These are phyloP conservation scores for Monosiga brevicollis DNA, from an alignment of 78 protist species.

Conservation along the genomic window DNA sequence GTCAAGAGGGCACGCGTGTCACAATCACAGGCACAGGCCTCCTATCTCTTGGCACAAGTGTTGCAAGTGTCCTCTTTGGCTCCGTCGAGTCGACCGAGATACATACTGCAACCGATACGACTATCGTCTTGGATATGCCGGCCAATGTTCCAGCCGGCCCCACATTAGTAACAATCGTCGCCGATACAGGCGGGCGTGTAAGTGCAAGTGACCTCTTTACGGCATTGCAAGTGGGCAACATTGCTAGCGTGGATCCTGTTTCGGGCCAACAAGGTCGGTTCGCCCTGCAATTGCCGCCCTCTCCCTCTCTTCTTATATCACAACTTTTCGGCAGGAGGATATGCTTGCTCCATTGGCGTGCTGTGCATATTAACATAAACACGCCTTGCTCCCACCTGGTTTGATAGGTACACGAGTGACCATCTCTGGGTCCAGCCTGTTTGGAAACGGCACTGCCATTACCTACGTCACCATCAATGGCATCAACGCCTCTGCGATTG, in stretches of 20 bases:
- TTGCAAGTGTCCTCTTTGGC: background rate
- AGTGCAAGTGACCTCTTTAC: background rate
- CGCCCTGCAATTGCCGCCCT: no score
- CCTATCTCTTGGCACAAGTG: background rate
- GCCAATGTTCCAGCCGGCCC: background rate
- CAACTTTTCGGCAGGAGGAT: no score
- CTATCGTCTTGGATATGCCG: background rate
- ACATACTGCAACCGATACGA: background rate
- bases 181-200: background rate
- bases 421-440: background rate
- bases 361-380: no score
- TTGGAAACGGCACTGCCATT: background rate
- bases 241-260: background rate
- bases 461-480: background rate
- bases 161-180: background rate
- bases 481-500: background rate
- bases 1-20: background rate
- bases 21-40: background rate
- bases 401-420: background rate
- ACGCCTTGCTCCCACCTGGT: no score
- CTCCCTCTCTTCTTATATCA: no score
- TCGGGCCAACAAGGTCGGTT: no score
- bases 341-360: no score
- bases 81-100: background rate
- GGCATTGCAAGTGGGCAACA: background rate